phyloP scores from a whole-genome alignment of 1,284 basidiomycete genomes.

The Ganoderma boninense region DNA sequence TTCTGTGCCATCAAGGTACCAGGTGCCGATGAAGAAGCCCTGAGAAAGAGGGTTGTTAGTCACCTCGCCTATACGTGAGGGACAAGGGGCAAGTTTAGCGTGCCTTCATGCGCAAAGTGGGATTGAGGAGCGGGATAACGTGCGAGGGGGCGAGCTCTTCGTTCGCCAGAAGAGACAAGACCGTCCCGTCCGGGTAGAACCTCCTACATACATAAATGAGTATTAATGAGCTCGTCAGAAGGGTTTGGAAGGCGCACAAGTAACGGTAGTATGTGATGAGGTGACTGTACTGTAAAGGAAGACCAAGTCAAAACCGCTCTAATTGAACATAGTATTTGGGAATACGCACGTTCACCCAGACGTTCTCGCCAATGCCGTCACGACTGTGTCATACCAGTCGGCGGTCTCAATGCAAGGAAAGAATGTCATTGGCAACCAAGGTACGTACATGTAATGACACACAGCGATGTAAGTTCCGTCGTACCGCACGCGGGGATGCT shows the following conservation, averaged over 20 bases:
- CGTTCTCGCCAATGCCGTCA: slow-evolving; percentile 78
- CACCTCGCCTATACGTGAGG: not conserved
- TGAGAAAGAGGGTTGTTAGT: slow-evolving; percentile 38
- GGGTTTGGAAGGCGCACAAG: slow-evolving; percentile 56
- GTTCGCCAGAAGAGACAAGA: slow-evolving; percentile 87
- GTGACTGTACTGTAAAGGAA: slow-evolving; percentile 62
- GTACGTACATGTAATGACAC: slow-evolving; percentile 82
- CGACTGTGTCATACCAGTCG: slow-evolving; percentile 56
- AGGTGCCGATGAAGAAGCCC: slow-evolving; percentile 77
- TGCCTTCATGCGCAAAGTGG: slow-evolving; percentile 83
- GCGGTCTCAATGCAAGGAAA: slow-evolving; percentile 15
- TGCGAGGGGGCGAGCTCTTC: slow-evolving; percentile 80
- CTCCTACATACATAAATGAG: slow-evolving; percentile 56
- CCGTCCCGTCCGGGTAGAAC: slow-evolving; percentile 89
- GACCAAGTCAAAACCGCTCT: not conserved
- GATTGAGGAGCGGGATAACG: slow-evolving; percentile 81
- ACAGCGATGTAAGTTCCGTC: slow-evolving; percentile 93
- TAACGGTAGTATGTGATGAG: slow-evolving; percentile 87
- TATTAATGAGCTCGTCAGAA: not conserved
- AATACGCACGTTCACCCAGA: slow-evolving; percentile 81
- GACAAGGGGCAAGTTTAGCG: slow-evolving; percentile 4
- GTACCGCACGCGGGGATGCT: slow-evolving; percentile 83
- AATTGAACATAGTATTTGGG: not conserved
- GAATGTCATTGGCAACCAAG: slow-evolving; percentile 14
- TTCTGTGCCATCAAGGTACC: slow-evolving; percentile 66